Base-by-base conservation (phyloP, 2,329 filamentous ascomycete genomes). In the Fusarium bactridioides region DNA sequence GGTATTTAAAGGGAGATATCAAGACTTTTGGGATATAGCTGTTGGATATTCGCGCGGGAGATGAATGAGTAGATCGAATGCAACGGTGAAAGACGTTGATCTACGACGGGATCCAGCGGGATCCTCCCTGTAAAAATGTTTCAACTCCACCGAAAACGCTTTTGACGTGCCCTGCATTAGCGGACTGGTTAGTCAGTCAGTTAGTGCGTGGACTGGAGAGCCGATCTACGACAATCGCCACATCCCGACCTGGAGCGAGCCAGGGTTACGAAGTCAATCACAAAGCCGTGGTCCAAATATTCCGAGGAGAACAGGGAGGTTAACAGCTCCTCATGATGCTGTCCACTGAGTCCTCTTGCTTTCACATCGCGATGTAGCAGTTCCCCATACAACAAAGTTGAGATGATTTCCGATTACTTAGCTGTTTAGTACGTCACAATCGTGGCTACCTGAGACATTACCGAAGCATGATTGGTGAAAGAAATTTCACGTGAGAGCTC, bases 71-170 rank as follows among this genome's bases (percentile, higher is more conserved):
- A 27, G 33, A 54, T 40, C 15, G 23, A 40, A 50, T 58, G 21
- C 16, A 25, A 37, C 41, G 18, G 16, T 57, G 29, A 25, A 31
- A 23, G 23, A 33, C 21, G 16, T 10, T 55, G 47, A 50, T 50
- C 25, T 11, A 4, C 29, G 25, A 41, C 19, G 19, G 18, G 33
- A 44, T 37, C 18, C 29, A 59, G 41, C 15, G 19, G 10, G 27
- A 45, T 37, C 13, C 23, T 25, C 31, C 51, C 44, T 40, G 41
- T 31, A 35, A 63, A 69, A 69, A 59, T 59, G 64, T 69, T 69
- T 69, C 66, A 48, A 64, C 51, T 59, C 58, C 65, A 69, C 66
- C 31, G 41, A 43, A 58, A 31, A 48, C 43, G 11, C 44, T 64
- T 35, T 48, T 23, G 27, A 35, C 15, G 19, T 53, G 59, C 45